Evolutionary conservation across 306 rosid species (phyloP).

Genomic region (Alnus rubra): DNA sequence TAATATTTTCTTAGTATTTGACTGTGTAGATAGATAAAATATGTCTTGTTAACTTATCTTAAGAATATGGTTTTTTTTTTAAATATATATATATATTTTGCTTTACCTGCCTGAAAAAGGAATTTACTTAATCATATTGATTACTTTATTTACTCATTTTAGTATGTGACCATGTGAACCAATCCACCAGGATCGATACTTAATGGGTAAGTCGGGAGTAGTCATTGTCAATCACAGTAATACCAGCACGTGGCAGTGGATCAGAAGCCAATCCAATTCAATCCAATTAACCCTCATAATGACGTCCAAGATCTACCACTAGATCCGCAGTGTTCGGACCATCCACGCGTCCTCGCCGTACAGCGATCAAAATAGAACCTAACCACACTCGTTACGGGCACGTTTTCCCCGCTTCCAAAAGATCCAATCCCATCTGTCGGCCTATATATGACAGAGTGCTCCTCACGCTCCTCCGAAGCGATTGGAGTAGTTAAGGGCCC

Average conservation of each 20-base stretch:
- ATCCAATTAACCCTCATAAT: neutral
- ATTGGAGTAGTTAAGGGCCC: neutral
- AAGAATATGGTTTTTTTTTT: too few relatives aligned
- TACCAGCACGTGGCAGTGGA: neutral
- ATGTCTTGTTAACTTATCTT: too few relatives aligned
- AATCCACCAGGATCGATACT: too few relatives aligned
- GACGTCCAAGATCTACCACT: neutral
- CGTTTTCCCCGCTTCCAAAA: neutral
- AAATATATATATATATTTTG: too few relatives aligned
- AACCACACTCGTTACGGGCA: neutral
- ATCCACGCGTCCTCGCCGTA: slow-evolving; percentile 34
- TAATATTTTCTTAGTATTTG: too few relatives aligned
- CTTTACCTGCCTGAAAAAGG: too few relatives aligned
- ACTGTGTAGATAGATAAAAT: too few relatives aligned
- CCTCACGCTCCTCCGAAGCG: neutral
- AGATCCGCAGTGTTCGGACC: slow-evolving; percentile 16
- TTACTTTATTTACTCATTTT: too few relatives aligned
- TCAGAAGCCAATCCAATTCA: neutral
- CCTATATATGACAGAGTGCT: neutral
- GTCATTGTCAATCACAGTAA: neutral
- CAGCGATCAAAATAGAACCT: neutral
- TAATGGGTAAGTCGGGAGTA: too few relatives aligned
- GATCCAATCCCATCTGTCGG: neutral
- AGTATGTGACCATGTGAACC: too few relatives aligned
- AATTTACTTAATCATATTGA: too few relatives aligned